Conservation (phyloP, 208 protist species). For the Angomonas deanei region DNA sequence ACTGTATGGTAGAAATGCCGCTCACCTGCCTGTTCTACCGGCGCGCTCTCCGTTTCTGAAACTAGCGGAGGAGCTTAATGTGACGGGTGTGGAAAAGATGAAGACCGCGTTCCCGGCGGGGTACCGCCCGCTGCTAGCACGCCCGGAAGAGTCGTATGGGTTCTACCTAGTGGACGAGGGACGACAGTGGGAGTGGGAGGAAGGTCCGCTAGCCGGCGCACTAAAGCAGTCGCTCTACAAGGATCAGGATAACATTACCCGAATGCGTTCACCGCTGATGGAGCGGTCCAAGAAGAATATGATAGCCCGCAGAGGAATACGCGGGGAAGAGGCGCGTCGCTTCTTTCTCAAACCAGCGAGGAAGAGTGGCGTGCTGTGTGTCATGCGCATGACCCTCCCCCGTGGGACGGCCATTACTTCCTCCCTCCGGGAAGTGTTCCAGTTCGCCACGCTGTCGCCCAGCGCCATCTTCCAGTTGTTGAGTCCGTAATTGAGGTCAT, state of each 20-base stretch:
- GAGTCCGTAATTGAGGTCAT: neutral
- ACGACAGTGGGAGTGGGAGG: constrained; percentile 73
- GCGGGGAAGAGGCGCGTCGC: constrained; percentile 36
- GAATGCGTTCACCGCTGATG: constrained; percentile 59
- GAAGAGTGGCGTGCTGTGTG: constrained; percentile 60
- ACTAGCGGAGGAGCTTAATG: constrained; percentile 44
- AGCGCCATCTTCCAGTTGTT: constrained; percentile 44
- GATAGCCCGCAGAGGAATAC: constrained; percentile 56
- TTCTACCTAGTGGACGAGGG: constrained; percentile 67
- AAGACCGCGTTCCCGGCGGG: constrained; percentile 35
- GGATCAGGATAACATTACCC: constrained; percentile 70
- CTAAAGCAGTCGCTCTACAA: constrained; percentile 48
- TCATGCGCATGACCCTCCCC: constrained; percentile 56
- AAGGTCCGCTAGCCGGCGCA: constrained; percentile 15
- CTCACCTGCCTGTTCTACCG: constrained; percentile 22
- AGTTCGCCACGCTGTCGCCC: constrained; percentile 61
- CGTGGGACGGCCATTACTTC: constrained; percentile 61
- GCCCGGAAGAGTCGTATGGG: constrained; percentile 15
- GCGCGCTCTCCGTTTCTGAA: constrained; percentile 16
- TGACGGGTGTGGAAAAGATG: constrained; percentile 54
- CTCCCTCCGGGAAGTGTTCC: constrained; percentile 64
- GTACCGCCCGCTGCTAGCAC: constrained; percentile 50
- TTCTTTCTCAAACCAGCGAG: constrained; percentile 71
- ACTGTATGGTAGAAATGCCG: constrained; percentile 15
- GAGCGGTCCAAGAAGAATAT: constrained; percentile 38